Evolutionary conservation across 108 stramenopile genomes (phyloP).

Genomic region (Aureococcus anophagefferens): DNA sequence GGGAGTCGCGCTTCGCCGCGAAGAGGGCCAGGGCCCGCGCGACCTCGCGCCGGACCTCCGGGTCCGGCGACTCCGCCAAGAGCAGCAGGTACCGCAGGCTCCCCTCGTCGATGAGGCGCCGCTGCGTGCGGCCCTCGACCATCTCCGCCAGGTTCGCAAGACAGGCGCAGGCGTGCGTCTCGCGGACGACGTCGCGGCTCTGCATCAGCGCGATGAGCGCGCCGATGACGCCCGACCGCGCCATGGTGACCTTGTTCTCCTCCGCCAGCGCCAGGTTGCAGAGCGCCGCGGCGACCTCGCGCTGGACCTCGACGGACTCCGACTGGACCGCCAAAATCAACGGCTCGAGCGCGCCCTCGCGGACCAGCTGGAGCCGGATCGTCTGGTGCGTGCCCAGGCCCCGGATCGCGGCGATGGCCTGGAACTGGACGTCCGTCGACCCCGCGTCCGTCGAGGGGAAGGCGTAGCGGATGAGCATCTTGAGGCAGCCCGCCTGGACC

Average conservation of each 20-base stretch:
- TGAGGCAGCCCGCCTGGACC: slow-evolving; percentile 39
- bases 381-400: slow-evolving; percentile 57
- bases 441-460: slow-evolving; percentile 53
- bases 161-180: slow-evolving; percentile 47
- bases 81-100: slow-evolving; percentile 34
- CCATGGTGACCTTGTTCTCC: slow-evolving; percentile 68
- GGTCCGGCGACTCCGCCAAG: slow-evolving; percentile 22
- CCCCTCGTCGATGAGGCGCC: slow-evolving; percentile 49
- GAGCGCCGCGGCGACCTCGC: slow-evolving; percentile 60
- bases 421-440: slow-evolving; percentile 65
- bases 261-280: slow-evolving; percentile 62
- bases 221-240: slow-evolving; percentile 57
- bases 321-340: slow-evolving; percentile 52
- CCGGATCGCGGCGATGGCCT: slow-evolving; percentile 69
- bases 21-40: slow-evolving; percentile 61
- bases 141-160: slow-evolving; percentile 59
- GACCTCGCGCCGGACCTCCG: slow-evolving; percentile 55
- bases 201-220: slow-evolving; percentile 49
- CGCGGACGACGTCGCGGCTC: slow-evolving; percentile 46
- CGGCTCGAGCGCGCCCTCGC: slow-evolving; percentile 65
- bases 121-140: slow-evolving; percentile 53
- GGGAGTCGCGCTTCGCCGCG: slow-evolving; percentile 57
- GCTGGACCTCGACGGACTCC: slow-evolving; percentile 43
- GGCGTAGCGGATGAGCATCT: slow-evolving; percentile 59
- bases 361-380: slow-evolving; percentile 51